Evolutionary conservation across 805 yeast species (phyloP).

Genomic region (Spathaspora sp.): DNA sequence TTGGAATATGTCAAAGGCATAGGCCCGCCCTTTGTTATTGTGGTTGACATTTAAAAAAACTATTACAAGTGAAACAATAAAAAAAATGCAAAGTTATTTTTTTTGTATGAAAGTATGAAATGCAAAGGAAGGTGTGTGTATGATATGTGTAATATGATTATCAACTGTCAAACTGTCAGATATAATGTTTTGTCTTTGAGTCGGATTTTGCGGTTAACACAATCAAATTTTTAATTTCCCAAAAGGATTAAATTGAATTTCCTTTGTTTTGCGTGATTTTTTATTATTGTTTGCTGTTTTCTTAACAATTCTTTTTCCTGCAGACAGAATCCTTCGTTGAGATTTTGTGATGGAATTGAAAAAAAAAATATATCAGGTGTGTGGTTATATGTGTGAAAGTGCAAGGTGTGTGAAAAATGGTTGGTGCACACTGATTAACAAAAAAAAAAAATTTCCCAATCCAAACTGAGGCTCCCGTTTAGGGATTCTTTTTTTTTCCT

Average conservation of each 20-base stretch:
- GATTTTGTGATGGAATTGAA: not conserved
- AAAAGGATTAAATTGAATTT: not conserved
- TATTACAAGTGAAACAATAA: not conserved
- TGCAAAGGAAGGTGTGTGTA: not conserved
- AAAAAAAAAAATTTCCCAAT: not conserved
- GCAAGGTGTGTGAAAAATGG: not conserved
- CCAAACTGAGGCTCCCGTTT: too few species aligned
- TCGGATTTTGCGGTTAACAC: not conserved
- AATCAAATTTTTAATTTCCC: not conserved
- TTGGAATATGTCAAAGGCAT: slow-evolving; percentile 6
- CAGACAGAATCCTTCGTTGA: not conserved
- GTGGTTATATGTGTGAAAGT: not conserved
- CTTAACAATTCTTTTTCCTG: not conserved
- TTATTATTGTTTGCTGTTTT: not conserved
- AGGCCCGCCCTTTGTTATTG: slow-evolving; percentile 1
- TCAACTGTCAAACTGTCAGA: not conserved
- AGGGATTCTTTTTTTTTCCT: not conserved
- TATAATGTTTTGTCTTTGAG: not conserved
- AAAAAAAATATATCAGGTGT: not conserved
- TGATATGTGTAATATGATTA: not conserved
- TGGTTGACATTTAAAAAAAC: not conserved
- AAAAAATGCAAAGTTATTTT: not conserved
- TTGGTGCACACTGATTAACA: not conserved
- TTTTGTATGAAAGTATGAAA: not conserved
- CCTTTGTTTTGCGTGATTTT: not conserved